A percentile compares a stretch with the other conserved stretches of the same genome.
Conservation (phyloP, 2,329 filamentous ascomycete genomes). For the Teratosphaeria epicoccoides region DNA sequence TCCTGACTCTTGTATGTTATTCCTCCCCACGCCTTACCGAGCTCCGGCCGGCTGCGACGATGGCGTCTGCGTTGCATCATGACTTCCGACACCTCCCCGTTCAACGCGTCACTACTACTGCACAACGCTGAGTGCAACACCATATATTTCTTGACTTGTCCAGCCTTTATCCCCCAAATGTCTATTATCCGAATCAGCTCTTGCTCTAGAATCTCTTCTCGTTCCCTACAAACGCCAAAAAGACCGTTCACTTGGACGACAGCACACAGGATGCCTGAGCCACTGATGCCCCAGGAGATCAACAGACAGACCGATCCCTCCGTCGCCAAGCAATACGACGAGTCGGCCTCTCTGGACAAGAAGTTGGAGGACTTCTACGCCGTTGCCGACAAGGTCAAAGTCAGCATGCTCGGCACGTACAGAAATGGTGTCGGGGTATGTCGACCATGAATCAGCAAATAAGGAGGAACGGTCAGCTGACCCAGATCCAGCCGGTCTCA, state of each 20-base stretch:
- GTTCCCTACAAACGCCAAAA: background rate
- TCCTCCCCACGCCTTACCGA: too few relatives aligned
- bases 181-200: background rate
- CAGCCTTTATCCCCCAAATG: background rate
- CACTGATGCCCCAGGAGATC: conserved; percentile 31
- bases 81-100: background rate
- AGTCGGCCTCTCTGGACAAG: conserved; percentile 31
- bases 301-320: conserved; percentile 36
- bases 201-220: background rate
- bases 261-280: conserved; percentile 35
- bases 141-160: background rate
- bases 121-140: background rate
- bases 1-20: too few relatives aligned
- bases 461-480: background rate
- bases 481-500: conserved; percentile 26
- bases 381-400: conserved; percentile 36
- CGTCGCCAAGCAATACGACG: conserved; percentile 41
- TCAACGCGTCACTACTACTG: background rate
- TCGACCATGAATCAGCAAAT: conserved; percentile 2
- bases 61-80: too few relatives aligned
- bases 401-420: conserved; percentile 34
- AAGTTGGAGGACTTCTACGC: conserved; percentile 40
- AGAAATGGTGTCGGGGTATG: conserved; percentile 30
- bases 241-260: conserved; percentile 9
- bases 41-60: too few relatives aligned